Evolutionary conservation across 192 early-diverging fungal species (phyloP), one percentile per base, ranked within the genome.

Genomic region (Coemansia sp.): DNA sequence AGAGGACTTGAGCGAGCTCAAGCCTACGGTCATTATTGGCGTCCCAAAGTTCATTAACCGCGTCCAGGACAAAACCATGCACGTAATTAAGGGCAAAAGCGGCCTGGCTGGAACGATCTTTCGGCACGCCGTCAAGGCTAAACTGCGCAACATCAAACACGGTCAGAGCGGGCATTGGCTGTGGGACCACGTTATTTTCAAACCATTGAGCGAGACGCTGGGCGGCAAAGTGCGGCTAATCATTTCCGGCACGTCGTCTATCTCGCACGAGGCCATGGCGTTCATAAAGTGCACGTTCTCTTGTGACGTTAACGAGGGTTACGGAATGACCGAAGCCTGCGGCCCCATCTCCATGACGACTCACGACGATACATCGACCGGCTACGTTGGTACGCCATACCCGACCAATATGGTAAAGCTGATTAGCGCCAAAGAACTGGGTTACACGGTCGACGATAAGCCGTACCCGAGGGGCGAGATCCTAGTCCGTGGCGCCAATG

Each of bases 171-270:
- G 86, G 3, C 93, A 96, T 68, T 79, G 90, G 66, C 67, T 98
- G 31, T 98, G 94, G 94, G 95, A 98, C 78, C 88, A 88, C 24
- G 75, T 98, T 29, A 81, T 98, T 5, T 98, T 98, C 78, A 84
- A 77, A 53, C 79, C 87, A 34, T 79, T 91, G 68, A 84, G 86
- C 36, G 81, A 84, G 51, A 79, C 85, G 7, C 79, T 97, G 39
- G 96, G 96, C 45, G 95, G 95, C 27, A 82, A 86, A 5, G 87
- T 96, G 59, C 84, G 87, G 31, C 70, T 91, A 53, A 90, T 98
- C 45, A 74, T 94, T 24, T 88, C 89, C 11, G 95, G 93, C 14
- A 88, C 93, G 9, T 95, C 96, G 10, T 93, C 95, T 45, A 88
- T 98, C 11, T 85, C 87, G 42, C 84, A 85, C 33, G 92, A 96